Evolutionary conservation across 768 basidiomycete species (phyloP), one percentile per base, ranked within the genome.

Genomic region (Pulveroboletus sp.): DNA sequence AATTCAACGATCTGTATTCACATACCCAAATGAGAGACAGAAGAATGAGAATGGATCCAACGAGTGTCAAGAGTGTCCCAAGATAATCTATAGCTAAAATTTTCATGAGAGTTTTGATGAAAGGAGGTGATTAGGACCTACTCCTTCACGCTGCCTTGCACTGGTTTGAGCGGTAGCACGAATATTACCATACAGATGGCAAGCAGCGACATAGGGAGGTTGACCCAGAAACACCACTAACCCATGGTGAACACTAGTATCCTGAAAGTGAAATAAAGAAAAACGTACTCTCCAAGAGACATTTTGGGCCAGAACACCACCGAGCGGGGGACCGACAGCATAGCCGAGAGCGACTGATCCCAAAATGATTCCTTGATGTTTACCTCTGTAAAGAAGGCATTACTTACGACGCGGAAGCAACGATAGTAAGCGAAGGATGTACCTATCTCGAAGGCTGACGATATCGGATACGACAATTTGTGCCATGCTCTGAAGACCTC

Each of bases 221-320:
- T 83, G 39, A 88, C 73, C 81, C 85, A 87, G 63, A 86, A 86
- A 60, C 84, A 85, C 85, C 86, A 87, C 79, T 83, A 29, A 40
- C 3, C 14, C 23, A 9, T 3, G 17, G 34, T 51, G 14, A 43
- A 26, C 23, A 27, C 31, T 19, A 1, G 8, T 20, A 6, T 20
- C 10, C 16, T 39, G 11, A 20, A 35, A 20, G 29, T 3, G 39
- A 47, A 22, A 14, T 40, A 16, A 19, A n/a, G 24, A 3, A 35
- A 23, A 20, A 66, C 76, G 26, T 61, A 82, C 82, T 51, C 77
- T 70, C 85, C 85, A 86, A 43, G 75, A 75, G 5, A 74, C 79
- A 44, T 78, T 80, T 61, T 86, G 72, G 4, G 82, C 73, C 32
- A 89, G 65, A 0, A 75, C 75, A 45, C 86, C 86, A 6, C 86